Base-by-base conservation (phyloP, 441 rosid species). In the Erodium moschatum region DNA sequence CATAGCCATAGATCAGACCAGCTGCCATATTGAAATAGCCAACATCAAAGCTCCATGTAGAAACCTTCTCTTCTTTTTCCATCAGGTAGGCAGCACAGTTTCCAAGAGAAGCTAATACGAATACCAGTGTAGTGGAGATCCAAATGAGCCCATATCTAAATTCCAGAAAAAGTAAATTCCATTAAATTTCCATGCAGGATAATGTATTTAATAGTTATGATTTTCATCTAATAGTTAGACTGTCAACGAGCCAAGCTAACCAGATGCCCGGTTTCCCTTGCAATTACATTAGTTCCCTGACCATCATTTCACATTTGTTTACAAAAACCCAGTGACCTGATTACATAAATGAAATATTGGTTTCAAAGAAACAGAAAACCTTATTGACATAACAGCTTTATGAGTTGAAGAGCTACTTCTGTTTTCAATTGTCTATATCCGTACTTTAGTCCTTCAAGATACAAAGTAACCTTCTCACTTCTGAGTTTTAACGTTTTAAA, bases 101-200 rank as follows among this genome's bases (percentile, higher is more conserved):
- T 76, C 99, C 97, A 21, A 91, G 81, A 72, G 97, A 76, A 66
- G 94, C 82, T 60, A 91, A 84, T 74, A 86, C 81, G 76, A 91
- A 91, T 16, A 94, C 84, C 83, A 94, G 81, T 21, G 97, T 91
- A 19, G 99, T 94, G 72, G 92, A 84, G 77, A 94, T 78, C 99
- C 99, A 91, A 70, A 94, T 74, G 73, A 86, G 88, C 27, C 97
- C 99, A 70, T 91, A 91, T 78, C 97, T 94, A 75, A 54, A 80
- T 68, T 74, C 35, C 33, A 48, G 73, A 27, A 50, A 13, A 69
- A 42, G 50, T 69, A 0, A 58, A 8, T 19, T 67, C 38, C 44
- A 66, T 67, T 54, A 63, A 52, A 38, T 19, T 7, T 20, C 48
- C 62, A 63, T 64, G 20, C 29, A 64, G 54, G 64, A n/a, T 50